phyloP scores from a whole-genome alignment of 805 yeast genomes.

The Myxozyma nipponensis region DNA sequence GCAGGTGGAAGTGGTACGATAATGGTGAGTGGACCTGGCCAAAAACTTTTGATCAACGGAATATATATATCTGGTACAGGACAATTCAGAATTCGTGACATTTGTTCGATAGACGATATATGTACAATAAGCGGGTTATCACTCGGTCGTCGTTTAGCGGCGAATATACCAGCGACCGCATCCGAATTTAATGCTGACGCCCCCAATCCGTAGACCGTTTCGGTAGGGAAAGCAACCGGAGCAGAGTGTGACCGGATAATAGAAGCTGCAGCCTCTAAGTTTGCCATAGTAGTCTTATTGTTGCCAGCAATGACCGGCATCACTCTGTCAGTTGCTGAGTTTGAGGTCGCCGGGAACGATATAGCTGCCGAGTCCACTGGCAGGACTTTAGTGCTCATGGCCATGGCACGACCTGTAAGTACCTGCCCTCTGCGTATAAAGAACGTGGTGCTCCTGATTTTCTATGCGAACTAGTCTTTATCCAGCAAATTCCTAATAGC shows the following conservation, averaged over 20 bases:
- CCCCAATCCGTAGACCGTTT: slow-evolving; percentile 94
- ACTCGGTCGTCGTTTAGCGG: slow-evolving; percentile 88
- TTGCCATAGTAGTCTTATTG: slow-evolving; percentile 3
- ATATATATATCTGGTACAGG: slow-evolving; percentile 65
- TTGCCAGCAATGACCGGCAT: slow-evolving; percentile 5
- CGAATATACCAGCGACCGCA: slow-evolving; percentile 71
- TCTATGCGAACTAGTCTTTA: too few species aligned
- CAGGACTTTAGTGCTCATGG: too few species aligned
- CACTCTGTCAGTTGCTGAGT: too few species aligned
- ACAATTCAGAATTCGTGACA: slow-evolving; percentile 34
- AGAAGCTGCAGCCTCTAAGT: slow-evolving; percentile 50
- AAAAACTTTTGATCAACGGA: slow-evolving; percentile 61
- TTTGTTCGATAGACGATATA: slow-evolving; percentile 70
- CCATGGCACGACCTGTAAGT: too few species aligned
- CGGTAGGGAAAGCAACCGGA: slow-evolving; percentile 93
- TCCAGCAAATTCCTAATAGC: too few species aligned
- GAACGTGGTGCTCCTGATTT: too few species aligned
- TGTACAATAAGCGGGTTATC: slow-evolving; percentile 95
- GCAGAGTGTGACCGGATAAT: slow-evolving; percentile 48
- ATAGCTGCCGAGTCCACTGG: slow-evolving; percentile 12
- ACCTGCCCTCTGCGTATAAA: too few species aligned
- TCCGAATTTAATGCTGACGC: slow-evolving; percentile 75
- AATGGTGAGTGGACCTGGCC: slow-evolving; percentile 97
- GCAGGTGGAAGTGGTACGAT: slow-evolving; percentile 56
- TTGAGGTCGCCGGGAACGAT: slow-evolving; percentile 5